phyloP scores from a whole-genome alignment of 352 stramenopile genomes.

The Phytophthora hybrid region DNA sequence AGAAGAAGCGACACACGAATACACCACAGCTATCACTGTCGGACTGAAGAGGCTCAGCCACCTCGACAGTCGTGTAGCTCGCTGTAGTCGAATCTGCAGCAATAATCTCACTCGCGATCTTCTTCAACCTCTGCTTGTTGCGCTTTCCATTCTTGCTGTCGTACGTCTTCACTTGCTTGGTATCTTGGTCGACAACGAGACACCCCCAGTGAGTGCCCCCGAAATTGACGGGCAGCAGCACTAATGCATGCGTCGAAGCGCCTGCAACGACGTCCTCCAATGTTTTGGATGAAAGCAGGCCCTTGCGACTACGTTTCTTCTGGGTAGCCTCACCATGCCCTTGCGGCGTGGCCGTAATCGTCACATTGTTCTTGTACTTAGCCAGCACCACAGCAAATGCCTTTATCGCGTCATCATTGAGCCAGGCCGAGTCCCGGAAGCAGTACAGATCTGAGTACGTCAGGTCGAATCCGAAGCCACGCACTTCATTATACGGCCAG shows the following conservation, averaged over 20 bases:
- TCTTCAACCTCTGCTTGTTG: constrained; percentile 3
- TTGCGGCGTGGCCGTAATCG: background rate
- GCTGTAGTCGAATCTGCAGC: too few species aligned
- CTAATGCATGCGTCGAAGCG: background rate
- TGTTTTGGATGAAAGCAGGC: background rate
- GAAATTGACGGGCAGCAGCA: constrained; percentile 15
- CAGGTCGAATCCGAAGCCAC: too few species aligned
- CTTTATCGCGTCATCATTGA: background rate
- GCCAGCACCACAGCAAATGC: too few species aligned
- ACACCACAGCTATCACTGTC: too few species aligned
- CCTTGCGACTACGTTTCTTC: background rate
- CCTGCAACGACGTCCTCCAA: background rate
- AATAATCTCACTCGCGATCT: too few species aligned
- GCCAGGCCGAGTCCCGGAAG: background rate
- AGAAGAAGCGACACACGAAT: too few species aligned
- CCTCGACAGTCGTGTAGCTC: too few species aligned
- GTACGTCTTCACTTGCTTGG: constrained; percentile 8
- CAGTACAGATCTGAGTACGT: constrained; percentile 12
- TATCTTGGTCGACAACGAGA: background rate
- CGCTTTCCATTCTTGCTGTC: constrained; percentile 11
- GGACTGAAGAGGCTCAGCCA: too few species aligned
- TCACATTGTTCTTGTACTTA: background rate
- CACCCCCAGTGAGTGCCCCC: constrained; percentile 3
- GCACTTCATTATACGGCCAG: too few species aligned
- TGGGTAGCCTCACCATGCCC: too few species aligned